A percentile compares a stretch with the other conserved stretches of the same genome.
phyloP scores from a whole-genome alignment of 129 eudicot genomes.

The Escallonia herrerae region DNA sequence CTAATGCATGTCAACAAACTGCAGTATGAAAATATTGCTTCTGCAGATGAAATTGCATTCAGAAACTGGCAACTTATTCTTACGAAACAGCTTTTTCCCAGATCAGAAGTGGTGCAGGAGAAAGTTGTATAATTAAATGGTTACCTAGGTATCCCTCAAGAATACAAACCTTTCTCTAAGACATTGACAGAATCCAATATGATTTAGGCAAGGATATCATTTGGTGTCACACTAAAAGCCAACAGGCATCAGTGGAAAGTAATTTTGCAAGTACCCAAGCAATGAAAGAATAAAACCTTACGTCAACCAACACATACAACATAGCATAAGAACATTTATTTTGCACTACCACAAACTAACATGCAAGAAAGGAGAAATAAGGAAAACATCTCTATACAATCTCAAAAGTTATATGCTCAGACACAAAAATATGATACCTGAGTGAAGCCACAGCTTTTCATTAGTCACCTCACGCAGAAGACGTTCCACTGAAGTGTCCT shows the following conservation, averaged over 20 bases:
- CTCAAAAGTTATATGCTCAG: neutral
- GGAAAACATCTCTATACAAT: neutral
- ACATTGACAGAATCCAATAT: neutral
- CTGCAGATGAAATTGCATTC: neutral
- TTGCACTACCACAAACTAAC: neutral
- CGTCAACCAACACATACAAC: neutral
- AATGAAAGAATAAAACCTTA: too few species aligned
- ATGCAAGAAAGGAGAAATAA: too few species aligned
- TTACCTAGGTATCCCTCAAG: neutral
- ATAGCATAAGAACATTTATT: neutral
- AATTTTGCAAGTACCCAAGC: neutral
- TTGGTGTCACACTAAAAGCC: neutral
- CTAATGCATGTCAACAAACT: neutral
- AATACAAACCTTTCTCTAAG: too few species aligned
- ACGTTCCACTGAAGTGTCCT: slow-evolving; percentile 89
- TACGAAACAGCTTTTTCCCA: too few species aligned
- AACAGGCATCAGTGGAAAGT: neutral
- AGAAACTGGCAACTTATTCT: too few species aligned
- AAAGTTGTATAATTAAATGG: neutral
- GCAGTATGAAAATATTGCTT: neutral
- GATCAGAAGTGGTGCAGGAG: neutral
- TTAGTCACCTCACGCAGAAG: slow-evolving; percentile 94
- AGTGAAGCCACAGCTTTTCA: slow-evolving; percentile 82
- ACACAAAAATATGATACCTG: slow-evolving; percentile 46
- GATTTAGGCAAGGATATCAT: neutral